These are phyloP conservation scores for Polychaeton citri DNA, from an alignment of 2,329 filamentous ascomycete species.

Conservation along the genomic window DNA sequence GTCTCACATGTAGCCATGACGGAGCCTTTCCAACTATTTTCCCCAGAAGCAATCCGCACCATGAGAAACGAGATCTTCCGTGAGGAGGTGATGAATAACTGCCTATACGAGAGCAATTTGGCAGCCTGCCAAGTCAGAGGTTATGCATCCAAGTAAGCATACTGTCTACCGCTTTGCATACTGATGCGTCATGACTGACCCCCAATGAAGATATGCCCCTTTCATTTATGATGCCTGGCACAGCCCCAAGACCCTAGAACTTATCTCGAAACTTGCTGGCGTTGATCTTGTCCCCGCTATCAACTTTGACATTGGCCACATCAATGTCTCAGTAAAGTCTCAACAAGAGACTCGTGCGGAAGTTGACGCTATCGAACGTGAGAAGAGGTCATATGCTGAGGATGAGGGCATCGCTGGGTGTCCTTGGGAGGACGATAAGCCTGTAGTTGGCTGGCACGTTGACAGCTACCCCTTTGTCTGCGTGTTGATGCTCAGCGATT, in stretches of 20 bases:
- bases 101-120: conserved; percentile 46
- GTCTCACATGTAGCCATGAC: conserved; percentile 52
- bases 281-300: conserved; percentile 45
- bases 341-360: neutral
- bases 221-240: conserved; percentile 53
- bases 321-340: conserved; percentile 41
- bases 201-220: conserved; percentile 40
- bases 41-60: conserved; percentile 44
- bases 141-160: conserved; percentile 42
- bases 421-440: neutral
- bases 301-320: conserved; percentile 46
- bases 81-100: conserved; percentile 43
- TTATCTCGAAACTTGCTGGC: conserved; percentile 43
- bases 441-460: conserved; percentile 45
- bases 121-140: conserved; percentile 42
- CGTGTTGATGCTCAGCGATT: conserved; percentile 54
- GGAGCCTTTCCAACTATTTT: conserved; percentile 52
- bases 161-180: neutral
- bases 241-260: conserved; percentile 39
- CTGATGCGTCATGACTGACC: neutral
- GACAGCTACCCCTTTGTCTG: conserved; percentile 57
- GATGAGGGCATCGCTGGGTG: neutral
- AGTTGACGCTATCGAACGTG: neutral
- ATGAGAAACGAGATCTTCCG: conserved; percentile 51
- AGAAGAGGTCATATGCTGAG: neutral